Base-by-base conservation (phyloP, 2,329 filamentous ascomycete species). In the Acrocalymma vagum region DNA sequence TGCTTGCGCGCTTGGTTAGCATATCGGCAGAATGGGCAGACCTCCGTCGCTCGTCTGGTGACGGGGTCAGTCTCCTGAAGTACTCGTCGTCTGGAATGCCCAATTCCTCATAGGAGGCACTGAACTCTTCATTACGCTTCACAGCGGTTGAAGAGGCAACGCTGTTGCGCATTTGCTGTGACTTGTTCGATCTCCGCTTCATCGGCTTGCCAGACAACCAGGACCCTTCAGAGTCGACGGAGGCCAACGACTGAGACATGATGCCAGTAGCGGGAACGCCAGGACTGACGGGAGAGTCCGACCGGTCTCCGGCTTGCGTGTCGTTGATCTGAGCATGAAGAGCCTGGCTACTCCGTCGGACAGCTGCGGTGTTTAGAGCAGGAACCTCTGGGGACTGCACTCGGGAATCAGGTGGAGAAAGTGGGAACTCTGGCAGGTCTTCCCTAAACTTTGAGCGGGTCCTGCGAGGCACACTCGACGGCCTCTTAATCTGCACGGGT, bases 141-240 rank as follows among this genome's bases (percentile, higher is more conserved):
- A 61, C 53, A 14, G 69, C 57, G 22, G 68, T 62, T 4, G 60
- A 57, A 6, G 76, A 79, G 11, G 72, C 70, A 15, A 72, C 62
- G 51, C 76, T 78, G 52, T 77, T 79, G 33, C 69, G 71, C 51
- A 73, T 55, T n/a, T n/a, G n/a, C 53, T 72, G 62, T 39, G 71
- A 73, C 53, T 62, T 72, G 60, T 62, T 71, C 50, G 74, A 79
- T 41, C 65, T 69, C 29, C 72, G 71, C 65, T 79, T 72, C 54
- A 77, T 67, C 48, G 79, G 77, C 41, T 86, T 85, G 11, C 93
- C 91, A 3, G 91, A 94, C 29, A 99, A 84, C 94, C 94, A 99
- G 1, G 92, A 96, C 4, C 83, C 94, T 73, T 99, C 94, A 0
- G 92, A 96, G 63, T 96, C 94, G 44, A 97, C 90, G 0, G 92